phyloP scores from a whole-genome alignment of 345 rosid species.

The Punica granatum region DNA sequence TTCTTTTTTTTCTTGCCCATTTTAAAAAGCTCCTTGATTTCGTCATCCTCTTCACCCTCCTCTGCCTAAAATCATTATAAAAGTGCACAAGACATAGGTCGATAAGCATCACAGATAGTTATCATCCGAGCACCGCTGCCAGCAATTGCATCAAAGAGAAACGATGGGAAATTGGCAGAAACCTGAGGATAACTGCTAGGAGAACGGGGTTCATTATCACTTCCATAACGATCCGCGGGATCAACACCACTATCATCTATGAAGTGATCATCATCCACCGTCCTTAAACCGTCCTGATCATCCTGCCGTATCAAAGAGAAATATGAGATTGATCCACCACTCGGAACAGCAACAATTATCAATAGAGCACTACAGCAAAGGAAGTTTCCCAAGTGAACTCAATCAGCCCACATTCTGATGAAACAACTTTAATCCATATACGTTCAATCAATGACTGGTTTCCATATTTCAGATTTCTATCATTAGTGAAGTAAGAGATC shows the following conservation, averaged over 20 bases:
- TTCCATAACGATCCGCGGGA: conserved; percentile 70
- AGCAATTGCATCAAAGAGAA: background rate
- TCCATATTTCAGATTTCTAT: too few relatives aligned
- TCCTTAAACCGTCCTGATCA: conserved; percentile 82
- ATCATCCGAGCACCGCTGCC: background rate
- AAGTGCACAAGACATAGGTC: background rate
- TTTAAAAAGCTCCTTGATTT: conserved; percentile 73
- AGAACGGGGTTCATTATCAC: conserved; percentile 49
- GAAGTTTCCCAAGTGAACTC: background rate
- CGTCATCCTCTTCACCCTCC: conserved; percentile 86
- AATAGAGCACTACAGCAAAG: background rate
- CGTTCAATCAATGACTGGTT: too few relatives aligned
- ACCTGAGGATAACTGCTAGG: conserved; percentile 81
- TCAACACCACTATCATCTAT: conserved; percentile 89
- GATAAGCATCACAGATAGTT: background rate
- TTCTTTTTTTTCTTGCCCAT: conserved; percentile 87
- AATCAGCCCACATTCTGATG: background rate
- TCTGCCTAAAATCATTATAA: conserved; percentile 47
- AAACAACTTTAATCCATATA: background rate
- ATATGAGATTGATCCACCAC: conserved; percentile 1
- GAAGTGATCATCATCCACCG: conserved; percentile 84
- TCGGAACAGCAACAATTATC: background rate
- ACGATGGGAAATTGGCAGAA: background rate
- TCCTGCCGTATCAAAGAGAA: conserved; percentile 35
- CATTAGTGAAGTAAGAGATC: too few relatives aligned